Conservation (phyloP, 306 rosid genomes). For the Gillenia trifoliata region DNA sequence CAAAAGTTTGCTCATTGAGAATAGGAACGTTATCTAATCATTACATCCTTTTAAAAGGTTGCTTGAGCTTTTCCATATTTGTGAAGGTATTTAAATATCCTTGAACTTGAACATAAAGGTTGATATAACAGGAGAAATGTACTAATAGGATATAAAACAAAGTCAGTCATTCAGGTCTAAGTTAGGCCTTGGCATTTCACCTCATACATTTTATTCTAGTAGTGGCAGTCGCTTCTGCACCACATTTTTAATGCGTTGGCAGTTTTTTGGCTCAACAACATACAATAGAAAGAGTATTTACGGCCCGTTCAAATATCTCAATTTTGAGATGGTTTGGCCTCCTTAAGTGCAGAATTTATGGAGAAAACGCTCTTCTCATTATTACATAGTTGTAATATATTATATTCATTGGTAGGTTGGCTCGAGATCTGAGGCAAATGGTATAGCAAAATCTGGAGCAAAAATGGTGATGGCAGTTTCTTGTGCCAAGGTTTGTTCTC, state of each 20-base stretch:
- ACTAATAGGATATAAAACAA: slow-evolving; percentile 5
- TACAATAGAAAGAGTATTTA: background rate
- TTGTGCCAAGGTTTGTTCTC: slow-evolving; percentile 79
- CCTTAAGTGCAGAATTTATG: background rate
- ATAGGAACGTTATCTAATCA: background rate
- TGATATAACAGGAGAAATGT: slow-evolving; percentile 2
- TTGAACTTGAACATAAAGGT: slow-evolving; percentile 8
- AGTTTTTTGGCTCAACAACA: background rate
- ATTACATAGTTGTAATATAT: background rate
- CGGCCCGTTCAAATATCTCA: background rate
- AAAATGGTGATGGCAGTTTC: slow-evolving; percentile 99
- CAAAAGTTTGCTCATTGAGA: background rate
- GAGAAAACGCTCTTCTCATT: background rate
- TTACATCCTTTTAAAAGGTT: background rate
- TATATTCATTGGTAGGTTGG: slow-evolving; percentile 57
- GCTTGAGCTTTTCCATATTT: background rate
- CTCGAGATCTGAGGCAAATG: slow-evolving; percentile 90
- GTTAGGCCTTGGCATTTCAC: background rate
- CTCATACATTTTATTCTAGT: slow-evolving; percentile 1
- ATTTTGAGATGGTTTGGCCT: background rate
- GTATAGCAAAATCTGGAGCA: slow-evolving; percentile 96
- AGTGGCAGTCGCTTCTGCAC: background rate
- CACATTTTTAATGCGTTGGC: background rate
- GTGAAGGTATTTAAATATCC: background rate
- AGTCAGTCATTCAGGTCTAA: slow-evolving; percentile 1